Evolutionary conservation across 139 green algal genomes (phyloP).

Genomic region (Mychonastes homosphaera): DNA sequence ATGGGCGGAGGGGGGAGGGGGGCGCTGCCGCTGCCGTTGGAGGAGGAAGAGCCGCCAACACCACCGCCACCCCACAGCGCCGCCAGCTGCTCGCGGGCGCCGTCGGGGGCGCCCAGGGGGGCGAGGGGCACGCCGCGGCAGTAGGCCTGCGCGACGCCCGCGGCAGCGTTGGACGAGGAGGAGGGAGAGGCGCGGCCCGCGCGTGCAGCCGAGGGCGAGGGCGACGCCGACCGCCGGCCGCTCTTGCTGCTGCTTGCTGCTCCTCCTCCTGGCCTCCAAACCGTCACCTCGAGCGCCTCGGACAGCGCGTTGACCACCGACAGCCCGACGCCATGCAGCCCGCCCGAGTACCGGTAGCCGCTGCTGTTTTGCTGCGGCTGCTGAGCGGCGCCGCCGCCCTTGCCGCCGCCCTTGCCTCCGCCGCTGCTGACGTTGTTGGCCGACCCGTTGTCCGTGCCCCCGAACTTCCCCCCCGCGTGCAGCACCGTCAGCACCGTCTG

Average conservation of each 20-base stretch:
- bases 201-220: neutral
- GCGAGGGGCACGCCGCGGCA: slow-evolving; percentile 37
- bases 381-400: too few species aligned
- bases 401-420: too few species aligned
- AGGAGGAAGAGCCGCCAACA: too few species aligned
- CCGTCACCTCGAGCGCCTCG: slow-evolving; percentile 52
- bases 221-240: neutral
- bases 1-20: too few species aligned
- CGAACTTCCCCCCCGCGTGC: slow-evolving; percentile 98
- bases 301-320: slow-evolving; percentile 94
- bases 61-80: too few species aligned
- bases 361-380: too few species aligned
- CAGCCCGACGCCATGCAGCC: slow-evolving; percentile 94
- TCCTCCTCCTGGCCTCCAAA: neutral
- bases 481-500: slow-evolving; percentile 83
- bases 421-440: neutral
- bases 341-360: slow-evolving; percentile 77
- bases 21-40: too few species aligned
- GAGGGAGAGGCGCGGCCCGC: too few species aligned
- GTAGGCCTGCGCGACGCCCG: slow-evolving; percentile 47
- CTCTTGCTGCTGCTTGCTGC: neutral
- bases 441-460: slow-evolving; percentile 51
- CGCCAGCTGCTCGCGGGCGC: neutral
- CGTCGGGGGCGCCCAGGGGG: neutral
- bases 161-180: neutral